Percentiles rank a stretch among this genome's conserved stretches.
Evolutionary conservation across 2,329 filamentous ascomycete genomes (phyloP).

Genomic region (Monosporascus sp.): DNA sequence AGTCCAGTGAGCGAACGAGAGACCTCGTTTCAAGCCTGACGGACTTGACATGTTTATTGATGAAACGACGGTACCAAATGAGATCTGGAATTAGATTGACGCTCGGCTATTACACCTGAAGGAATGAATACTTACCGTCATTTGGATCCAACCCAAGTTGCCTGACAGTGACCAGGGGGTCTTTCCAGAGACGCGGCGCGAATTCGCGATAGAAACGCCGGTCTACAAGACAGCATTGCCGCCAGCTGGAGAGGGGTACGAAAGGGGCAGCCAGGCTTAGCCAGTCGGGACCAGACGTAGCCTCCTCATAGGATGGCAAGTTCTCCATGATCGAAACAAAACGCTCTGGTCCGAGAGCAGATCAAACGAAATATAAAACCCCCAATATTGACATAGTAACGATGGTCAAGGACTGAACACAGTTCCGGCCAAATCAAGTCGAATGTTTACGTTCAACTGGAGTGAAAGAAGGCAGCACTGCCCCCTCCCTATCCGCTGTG

Average conservation of each 20-base stretch:
- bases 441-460: no score
- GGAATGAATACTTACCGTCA: conserved; percentile 33
- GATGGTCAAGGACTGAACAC: no score
- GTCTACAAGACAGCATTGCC: conserved; percentile 44
- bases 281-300: conserved; percentile 43
- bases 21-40: conserved; percentile 34
- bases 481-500: no score
- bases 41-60: conserved; percentile 31
- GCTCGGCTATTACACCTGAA: no score
- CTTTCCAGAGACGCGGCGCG: conserved; percentile 47
- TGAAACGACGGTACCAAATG: conserved; percentile 44
- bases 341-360: no score
- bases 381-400: no score
- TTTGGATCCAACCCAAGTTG: conserved; percentile 36
- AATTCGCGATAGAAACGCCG: conserved; percentile 43
- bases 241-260: conserved; percentile 36
- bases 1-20: conserved; percentile 44
- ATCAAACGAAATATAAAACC: no score
- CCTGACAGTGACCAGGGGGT: conserved; percentile 38
- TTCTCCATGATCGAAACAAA: conserved; percentile 21
- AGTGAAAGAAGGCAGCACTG: no score
- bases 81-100: conserved; percentile 33
- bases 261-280: conserved; percentile 42
- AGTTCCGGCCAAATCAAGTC: no score
- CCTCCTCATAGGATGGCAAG: conserved; percentile 51